Base-by-base conservation (phyloP, 495 filamentous ascomycete species). In the Penicillium mononematosum region DNA sequence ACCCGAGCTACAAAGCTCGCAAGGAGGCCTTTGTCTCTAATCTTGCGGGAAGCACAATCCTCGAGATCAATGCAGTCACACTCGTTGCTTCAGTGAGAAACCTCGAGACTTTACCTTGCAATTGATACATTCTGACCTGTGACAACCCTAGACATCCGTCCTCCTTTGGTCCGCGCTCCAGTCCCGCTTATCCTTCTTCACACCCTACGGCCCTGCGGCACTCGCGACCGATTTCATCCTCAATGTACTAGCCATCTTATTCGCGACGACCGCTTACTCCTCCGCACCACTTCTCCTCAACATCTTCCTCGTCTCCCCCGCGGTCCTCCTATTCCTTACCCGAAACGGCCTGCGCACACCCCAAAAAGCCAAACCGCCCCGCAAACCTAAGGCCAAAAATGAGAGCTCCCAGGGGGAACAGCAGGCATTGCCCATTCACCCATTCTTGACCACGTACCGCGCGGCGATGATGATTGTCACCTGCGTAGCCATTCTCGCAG, bases 11-110 rank as follows among this genome's bases (percentile, higher is more conserved):
- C 75, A 99, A 98, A 76, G 81, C 86, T 50, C 81, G 85, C 49
- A 99, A 98, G 71, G 92, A 96, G 79, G 90, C 90, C 54, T 96
- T 96, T 66, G 94, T 99, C 62, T 96, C 93, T 19, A 88, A 91
- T 67, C 85, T 96, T 32, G 84, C 87, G n/a, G 94, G 94, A 38
- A 91, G 93, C 39, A 78, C 81, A 14, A 86, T 97, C 46, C 67
- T 75, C 27, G 94, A 99, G 66, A 93, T 99, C 75, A 92, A 96
- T 62, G 77, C 80, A 57, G 88, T 98, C 45, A 89, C 88, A 39
- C 81, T 88, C 6, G 86, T 94, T 50, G 90, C 90, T 64, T 86
- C 94, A 55, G 94, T 98, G 82, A 64, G 85, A 71, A 38, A 47
- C 27, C 9, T 55, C 60, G 39, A 14, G 49, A 43, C 22, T 41